These are phyloP conservation scores for Penicillium glabrum DNA, from an alignment of 2,329 filamentous ascomycete species.

Conservation along the genomic window DNA sequence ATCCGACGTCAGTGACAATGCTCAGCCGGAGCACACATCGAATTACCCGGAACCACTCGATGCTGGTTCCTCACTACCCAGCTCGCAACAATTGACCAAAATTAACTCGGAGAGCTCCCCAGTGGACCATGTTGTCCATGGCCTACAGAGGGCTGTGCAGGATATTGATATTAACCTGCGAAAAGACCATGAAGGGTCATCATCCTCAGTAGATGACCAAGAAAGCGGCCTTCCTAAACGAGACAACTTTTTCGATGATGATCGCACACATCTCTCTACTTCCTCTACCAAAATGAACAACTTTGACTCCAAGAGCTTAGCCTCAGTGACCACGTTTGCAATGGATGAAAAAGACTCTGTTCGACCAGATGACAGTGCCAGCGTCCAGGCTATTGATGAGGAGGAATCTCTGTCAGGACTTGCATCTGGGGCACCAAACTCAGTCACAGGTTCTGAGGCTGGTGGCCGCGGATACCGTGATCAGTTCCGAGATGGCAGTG, in stretches of 20 bases:
- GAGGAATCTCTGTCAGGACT: conserved; percentile 80
- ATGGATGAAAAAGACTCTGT: conserved; percentile 95
- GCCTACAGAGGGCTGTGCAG: conserved; percentile 35
- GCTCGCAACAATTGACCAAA: conserved; percentile 17
- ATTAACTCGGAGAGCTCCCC: conserved; percentile 16
- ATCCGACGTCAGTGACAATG: conserved; percentile 27
- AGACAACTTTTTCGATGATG: conserved; percentile 45
- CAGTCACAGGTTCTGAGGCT: conserved; percentile 79
- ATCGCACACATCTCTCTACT: conserved; percentile 53
- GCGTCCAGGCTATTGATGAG: conserved; percentile 85
- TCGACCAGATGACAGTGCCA: conserved; percentile 92
- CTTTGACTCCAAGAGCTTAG: conserved; percentile 89
- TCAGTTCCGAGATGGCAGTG: conserved; percentile 24
- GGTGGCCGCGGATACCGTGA: conserved; percentile 46
- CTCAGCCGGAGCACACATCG: conserved; percentile 19
- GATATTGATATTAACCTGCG: conserved; percentile 31
- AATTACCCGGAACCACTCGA: conserved; percentile 20
- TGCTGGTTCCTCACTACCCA: conserved; percentile 17
- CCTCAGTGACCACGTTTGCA: conserved; percentile 92
- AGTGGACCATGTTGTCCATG: conserved; percentile 28
- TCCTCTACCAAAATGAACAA: conserved; percentile 80
- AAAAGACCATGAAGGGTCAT: conserved; percentile 25
- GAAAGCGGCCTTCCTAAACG: conserved; percentile 34
- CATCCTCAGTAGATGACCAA: conserved; percentile 28
- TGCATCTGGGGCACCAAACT: conserved; percentile 72